phyloP scores from a whole-genome alignment of 1,284 basidiomycete genomes.

The Exsudoporus floridanus region DNA sequence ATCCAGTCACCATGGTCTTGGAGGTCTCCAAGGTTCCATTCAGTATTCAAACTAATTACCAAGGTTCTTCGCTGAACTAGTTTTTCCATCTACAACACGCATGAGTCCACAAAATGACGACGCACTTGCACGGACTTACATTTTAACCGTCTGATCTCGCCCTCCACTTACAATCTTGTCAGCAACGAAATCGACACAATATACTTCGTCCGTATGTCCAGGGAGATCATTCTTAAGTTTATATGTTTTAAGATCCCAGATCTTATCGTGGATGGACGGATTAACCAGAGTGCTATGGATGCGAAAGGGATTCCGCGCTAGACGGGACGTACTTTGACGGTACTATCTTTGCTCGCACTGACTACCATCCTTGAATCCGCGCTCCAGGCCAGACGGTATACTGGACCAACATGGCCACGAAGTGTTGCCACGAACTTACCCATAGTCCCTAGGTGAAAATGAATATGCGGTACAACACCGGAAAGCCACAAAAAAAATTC shows the following conservation, averaged over 20 bases:
- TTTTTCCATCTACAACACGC: slow-evolving; percentile 30
- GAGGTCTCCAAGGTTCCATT: background rate
- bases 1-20: background rate
- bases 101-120: slow-evolving; percentile 1
- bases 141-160: slow-evolving; percentile 69
- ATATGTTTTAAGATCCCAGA: slow-evolving; percentile 94
- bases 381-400: slow-evolving; percentile 94
- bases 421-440: slow-evolving; percentile 93
- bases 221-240: slow-evolving; percentile 93
- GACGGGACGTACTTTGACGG: slow-evolving; percentile 72
- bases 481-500: background rate
- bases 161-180: slow-evolving; percentile 98
- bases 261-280: slow-evolving; percentile 44
- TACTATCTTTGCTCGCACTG: slow-evolving; percentile 94
- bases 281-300: background rate
- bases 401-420: slow-evolving; percentile 91
- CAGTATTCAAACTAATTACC: background rate
- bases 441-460: slow-evolving; percentile 57
- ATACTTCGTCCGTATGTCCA: slow-evolving; percentile 97
- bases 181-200: slow-evolving; percentile 97
- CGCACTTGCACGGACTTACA: slow-evolving; percentile 40
- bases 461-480: background rate
- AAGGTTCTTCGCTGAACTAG: slow-evolving; percentile 11
- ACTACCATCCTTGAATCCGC: slow-evolving; percentile 90
- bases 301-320: background rate